Evolutionary conservation across 2,329 filamentous ascomycete species (phyloP), one percentile per base, ranked within the genome.

Genomic region (Ceratocystis albifundus): DNA sequence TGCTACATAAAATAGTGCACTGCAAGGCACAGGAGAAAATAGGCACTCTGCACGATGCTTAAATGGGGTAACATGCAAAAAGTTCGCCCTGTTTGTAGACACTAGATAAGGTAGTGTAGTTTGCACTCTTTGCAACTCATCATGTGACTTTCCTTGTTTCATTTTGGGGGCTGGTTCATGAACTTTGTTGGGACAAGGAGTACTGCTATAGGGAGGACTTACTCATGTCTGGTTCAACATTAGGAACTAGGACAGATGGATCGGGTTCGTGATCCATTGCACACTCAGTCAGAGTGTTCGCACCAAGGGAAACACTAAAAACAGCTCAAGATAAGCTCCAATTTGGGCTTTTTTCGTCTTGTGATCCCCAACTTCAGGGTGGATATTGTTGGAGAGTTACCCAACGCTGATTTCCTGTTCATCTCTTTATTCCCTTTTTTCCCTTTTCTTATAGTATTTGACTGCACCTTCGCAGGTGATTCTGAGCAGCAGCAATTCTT

Each of bases 1-100:
- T 15, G 15, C 32, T 10, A 20, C 17, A 25, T 36, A 15, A 5
- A 12, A 12, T 17, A 32, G 55, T 17, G 22, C 25, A 6, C 57
- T 59, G 46, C 57, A 68, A 57, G 41, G 48, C 20, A 57, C 41
- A 63, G 61, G 48, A 66, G 57, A 66, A 68, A 68, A 68, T 48
- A 12, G 36, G 50, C 64, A 68, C 66, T 63, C 64, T 66, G 64
- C 48, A 53, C 25, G 61, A 63, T 55, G 46, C 61, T 64, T 41
- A 61, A 65, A 62, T 12, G 7, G 61, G 66, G 22, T 20, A 15
- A 46, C 8, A 59, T 59, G 17, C 36, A 17, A 22, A 62, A 15
- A 25, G 17, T 12, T 12, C 36, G 10, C 3, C 10, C 36, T 41
- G 4, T 41, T 41, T 12, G 36, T 12, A 12, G 36, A 12, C 36